phyloP scores from a whole-genome alignment of 331 rosid species.

The Dryas integrifolia region DNA sequence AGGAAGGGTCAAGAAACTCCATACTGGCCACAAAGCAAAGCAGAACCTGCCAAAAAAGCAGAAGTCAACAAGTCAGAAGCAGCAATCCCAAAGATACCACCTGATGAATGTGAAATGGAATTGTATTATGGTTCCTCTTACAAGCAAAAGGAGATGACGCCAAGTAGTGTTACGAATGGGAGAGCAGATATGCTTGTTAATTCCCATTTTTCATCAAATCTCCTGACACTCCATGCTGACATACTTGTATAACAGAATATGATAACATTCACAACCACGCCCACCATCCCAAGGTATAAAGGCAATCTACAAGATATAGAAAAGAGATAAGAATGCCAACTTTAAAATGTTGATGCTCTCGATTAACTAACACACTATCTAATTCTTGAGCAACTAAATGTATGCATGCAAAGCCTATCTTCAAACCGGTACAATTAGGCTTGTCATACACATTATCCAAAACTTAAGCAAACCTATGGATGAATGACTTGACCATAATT shows the following conservation, averaged over 20 bases:
- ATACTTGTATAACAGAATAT: constrained; percentile 75
- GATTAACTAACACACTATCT: neutral
- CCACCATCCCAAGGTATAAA: constrained; percentile 82
- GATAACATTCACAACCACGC: constrained; percentile 58
- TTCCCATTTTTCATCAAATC: constrained; percentile 90
- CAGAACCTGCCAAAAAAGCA: constrained; percentile 49
- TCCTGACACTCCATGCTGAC: constrained; percentile 66
- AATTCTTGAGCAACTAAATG: neutral
- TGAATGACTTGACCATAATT: neutral
- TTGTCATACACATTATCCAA: constrained; percentile 1
- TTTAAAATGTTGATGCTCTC: neutral
- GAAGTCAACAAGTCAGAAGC: constrained; percentile 7
- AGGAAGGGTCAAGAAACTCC: constrained; percentile 88
- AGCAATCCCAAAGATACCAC: constrained; percentile 9
- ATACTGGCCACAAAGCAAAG: constrained; percentile 95
- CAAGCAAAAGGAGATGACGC: constrained; percentile 87
- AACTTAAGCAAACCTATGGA: constrained; percentile 3
- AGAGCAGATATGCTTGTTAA: constrained; percentile 63
- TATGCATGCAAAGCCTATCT: neutral
- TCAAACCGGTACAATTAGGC: neutral
- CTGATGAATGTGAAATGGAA: constrained; percentile 19
- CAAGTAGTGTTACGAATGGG: constrained; percentile 72
- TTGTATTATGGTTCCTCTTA: constrained; percentile 40
- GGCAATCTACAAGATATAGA: constrained; percentile 66
- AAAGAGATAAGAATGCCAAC: constrained; percentile 17